phyloP scores from a whole-genome alignment of 768 basidiomycete genomes.

The Gymnopilus junonius region DNA sequence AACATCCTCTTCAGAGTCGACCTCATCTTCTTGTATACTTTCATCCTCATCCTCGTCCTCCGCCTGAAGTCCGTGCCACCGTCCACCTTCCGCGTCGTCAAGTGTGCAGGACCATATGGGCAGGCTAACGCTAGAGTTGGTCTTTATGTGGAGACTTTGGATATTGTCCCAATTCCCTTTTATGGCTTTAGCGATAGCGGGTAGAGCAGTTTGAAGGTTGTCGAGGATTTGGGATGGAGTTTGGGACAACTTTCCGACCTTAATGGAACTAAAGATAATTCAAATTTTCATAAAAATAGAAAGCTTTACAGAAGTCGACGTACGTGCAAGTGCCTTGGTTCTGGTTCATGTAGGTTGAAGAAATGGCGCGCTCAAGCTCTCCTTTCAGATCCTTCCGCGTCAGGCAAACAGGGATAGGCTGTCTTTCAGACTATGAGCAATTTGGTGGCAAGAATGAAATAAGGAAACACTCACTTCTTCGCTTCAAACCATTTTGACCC shows the following conservation, averaged over 20 bases:
- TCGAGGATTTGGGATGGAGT: slow-evolving; percentile 72
- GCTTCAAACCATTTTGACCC: slow-evolving; percentile 93
- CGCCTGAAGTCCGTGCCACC: slow-evolving; percentile 58
- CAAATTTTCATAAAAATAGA: background rate
- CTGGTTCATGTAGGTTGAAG: slow-evolving; percentile 95
- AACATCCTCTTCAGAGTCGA: slow-evolving; percentile 27
- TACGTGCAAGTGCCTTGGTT: slow-evolving; percentile 93
- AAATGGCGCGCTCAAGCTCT: slow-evolving; percentile 91
- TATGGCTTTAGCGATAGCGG: slow-evolving; percentile 70
- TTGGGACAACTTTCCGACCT: slow-evolving; percentile 78
- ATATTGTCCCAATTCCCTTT: slow-evolving; percentile 90
- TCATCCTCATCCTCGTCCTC: slow-evolving; percentile 31
- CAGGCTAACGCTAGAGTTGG: slow-evolving; percentile 79
- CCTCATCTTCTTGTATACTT: slow-evolving; percentile 23
- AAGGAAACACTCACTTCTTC: slow-evolving; percentile 84
- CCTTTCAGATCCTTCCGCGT: slow-evolving; percentile 88
- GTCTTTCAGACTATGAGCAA: slow-evolving; percentile 50
- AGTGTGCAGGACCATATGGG: slow-evolving; percentile 90
- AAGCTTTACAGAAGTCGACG: slow-evolving; percentile 28
- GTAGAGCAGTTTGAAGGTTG: slow-evolving; percentile 81
- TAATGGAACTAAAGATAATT: slow-evolving; percentile 65
- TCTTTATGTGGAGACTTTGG: slow-evolving; percentile 89
- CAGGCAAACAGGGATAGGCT: slow-evolving; percentile 94
- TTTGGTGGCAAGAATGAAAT: background rate
- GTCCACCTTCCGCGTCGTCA: slow-evolving; percentile 57